Percentiles rank a stretch among this genome's conserved stretches.
Evolutionary conservation across 352 stramenopile genomes (phyloP).

Genomic region (Pythium oligandrum): DNA sequence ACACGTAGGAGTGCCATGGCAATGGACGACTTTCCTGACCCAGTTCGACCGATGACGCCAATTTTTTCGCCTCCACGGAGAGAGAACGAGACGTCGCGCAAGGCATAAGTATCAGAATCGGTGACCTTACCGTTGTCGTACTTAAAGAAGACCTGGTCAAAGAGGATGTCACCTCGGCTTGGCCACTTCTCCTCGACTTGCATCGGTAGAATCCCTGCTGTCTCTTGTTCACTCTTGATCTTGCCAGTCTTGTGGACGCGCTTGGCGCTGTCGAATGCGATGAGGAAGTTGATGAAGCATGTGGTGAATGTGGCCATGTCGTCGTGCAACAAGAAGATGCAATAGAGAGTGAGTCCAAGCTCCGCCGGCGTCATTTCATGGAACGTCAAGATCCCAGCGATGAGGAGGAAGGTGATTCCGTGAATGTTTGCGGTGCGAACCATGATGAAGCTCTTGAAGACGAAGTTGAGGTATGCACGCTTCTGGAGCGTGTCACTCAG

Average conservation of each 20-base stretch:
- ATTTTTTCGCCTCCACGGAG: constrained; percentile 16
- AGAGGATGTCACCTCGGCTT: constrained; percentile 1
- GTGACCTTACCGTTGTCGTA: background rate
- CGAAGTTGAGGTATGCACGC: background rate
- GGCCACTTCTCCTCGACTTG: constrained; percentile 2
- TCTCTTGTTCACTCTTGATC: background rate
- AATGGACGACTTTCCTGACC: constrained; percentile 28
- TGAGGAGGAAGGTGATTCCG: background rate
- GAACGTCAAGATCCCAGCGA: background rate
- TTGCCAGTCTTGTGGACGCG: too few species aligned
- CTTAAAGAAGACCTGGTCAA: constrained; percentile 2
- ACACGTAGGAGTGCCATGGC: constrained; percentile 28
- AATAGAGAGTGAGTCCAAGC: constrained; percentile 1
- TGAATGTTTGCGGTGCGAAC: background rate
- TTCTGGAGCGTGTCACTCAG: background rate
- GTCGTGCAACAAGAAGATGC: constrained; percentile 2
- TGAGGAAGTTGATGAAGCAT: too few species aligned
- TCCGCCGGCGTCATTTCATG: background rate
- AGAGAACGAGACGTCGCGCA: constrained; percentile 18
- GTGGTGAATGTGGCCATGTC: background rate
- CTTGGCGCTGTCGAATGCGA: too few species aligned
- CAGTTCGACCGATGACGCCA: constrained; percentile 25
- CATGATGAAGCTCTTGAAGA: background rate
- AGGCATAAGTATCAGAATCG: background rate
- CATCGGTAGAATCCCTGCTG: background rate